Percentiles rank a stretch among this genome's conserved stretches.
These are phyloP conservation scores for Termitomyces bulborhizus DNA, from an alignment of 768 basidiomycete species.

Conservation along the genomic window DNA sequence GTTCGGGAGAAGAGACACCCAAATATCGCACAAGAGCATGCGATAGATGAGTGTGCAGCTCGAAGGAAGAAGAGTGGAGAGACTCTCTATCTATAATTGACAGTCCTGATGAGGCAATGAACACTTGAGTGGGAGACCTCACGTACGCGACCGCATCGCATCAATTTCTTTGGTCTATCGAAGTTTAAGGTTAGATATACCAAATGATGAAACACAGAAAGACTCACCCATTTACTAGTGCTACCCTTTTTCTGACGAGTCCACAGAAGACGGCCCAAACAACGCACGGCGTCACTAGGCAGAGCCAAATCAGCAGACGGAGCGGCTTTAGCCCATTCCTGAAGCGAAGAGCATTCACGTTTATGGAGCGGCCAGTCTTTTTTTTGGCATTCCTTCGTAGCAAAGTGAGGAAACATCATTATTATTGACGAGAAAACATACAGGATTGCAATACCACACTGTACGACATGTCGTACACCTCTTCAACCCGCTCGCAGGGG, in stretches of 20 bases:
- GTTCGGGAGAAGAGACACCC: slow-evolving; percentile 49
- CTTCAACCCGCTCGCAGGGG: slow-evolving; percentile 37
- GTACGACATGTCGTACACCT: slow-evolving; percentile 71
- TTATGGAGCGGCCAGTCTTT: slow-evolving; percentile 73
- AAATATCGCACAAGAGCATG: slow-evolving; percentile 73
- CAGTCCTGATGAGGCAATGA: not conserved
- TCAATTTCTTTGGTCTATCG: slow-evolving; percentile 57
- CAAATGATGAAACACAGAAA: not conserved
- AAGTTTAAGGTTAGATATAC: not conserved
- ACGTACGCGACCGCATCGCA: slow-evolving; percentile 67
- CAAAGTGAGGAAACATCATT: not conserved
- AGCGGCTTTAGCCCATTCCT: slow-evolving; percentile 46
- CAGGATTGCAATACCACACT: slow-evolving; percentile 71
- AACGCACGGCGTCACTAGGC: slow-evolving; percentile 77
- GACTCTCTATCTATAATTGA: slow-evolving; percentile 45
- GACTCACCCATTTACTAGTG: slow-evolving; percentile 52
- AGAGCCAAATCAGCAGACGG: slow-evolving; percentile 40
- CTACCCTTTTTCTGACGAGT: slow-evolving; percentile 47
- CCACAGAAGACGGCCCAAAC: slow-evolving; percentile 74
- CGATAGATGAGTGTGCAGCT: slow-evolving; percentile 64
- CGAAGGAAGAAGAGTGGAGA: slow-evolving; percentile 39
- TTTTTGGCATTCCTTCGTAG: slow-evolving; percentile 57
- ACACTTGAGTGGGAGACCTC: not conserved
- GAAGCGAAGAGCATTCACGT: slow-evolving; percentile 69
- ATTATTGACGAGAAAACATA: slow-evolving; percentile 27